Base-by-base conservation (phyloP, 306 rosid species). In the Ziziphus jujuba region DNA sequence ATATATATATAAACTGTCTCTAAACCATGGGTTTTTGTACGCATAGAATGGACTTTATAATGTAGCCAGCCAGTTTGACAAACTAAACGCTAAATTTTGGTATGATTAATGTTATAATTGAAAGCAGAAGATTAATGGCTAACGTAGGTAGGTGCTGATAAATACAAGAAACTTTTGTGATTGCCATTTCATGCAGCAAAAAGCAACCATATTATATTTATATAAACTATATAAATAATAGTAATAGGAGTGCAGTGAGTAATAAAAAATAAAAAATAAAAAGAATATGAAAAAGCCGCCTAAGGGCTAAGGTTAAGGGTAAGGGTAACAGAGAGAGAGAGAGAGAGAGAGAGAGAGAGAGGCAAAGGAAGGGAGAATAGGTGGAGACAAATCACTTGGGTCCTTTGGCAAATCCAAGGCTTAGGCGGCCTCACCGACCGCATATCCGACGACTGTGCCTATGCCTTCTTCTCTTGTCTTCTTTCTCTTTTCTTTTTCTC, bases 401-500 rank as follows among this genome's bases (percentile, higher is more conserved):
- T 84, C 91, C 96, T 83, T 86, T 77, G 96, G 90, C 92, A 91
- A 87, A 84, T 91, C 91, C 98, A 89, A 89, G 87, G 82, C 49
- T 55, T 55, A 75, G 90, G 84, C 80, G 89, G 92, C 80, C 85
- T 78, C 87, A 77, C 81, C 80, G 66, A 85, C 72, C 81, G 78
- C 76, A 71, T 21, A 79, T 72, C 83, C 69, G 87, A 85, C 91
- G 90, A 73, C 71, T 75, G 75, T 72, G 85, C 81, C 86, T 68
- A 83, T 78, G 91, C 77, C 75, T 66, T 63, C 70, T 69, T 71
- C 44, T 63, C 75, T 61, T 25, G 14, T 50, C 24, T 4, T 40
- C 33, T 57, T 2, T 52, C 19, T 57, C 28, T 62, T 69, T 19
- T 65, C 67, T 44, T 6, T 13, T 12, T 17, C 3, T 22, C 9